Conservation (phyloP, 75 land plant genomes). For the Cunninghamia lanceolata region DNA sequence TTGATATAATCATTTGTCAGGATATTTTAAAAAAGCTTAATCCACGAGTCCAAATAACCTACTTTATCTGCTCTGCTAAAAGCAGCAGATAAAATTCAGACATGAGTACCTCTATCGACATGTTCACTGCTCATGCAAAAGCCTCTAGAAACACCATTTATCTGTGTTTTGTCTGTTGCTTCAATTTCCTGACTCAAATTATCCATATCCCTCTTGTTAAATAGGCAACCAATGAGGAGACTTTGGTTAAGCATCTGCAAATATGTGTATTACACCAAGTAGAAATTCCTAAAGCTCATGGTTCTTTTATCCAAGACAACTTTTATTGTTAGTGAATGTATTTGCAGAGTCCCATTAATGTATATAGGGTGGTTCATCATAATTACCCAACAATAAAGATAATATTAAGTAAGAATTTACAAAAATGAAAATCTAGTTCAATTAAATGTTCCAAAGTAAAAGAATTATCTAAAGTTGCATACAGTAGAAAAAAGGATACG, state of each 20-base stretch:
- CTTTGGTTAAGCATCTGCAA: neutral
- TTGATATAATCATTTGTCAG: neutral
- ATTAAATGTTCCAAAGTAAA: neutral
- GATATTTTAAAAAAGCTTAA: neutral
- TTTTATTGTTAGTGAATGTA: neutral
- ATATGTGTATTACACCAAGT: neutral
- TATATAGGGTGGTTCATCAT: neutral
- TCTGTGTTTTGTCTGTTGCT: neutral
- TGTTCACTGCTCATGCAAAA: neutral
- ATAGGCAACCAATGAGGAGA: neutral
- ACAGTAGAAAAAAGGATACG: slow-evolving; percentile 34
- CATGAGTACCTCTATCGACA: neutral
- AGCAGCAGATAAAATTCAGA: neutral
- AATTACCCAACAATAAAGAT: neutral
- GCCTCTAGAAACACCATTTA: neutral
- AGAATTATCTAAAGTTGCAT: neutral
- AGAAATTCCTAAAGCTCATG: neutral
- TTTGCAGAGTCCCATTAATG: neutral
- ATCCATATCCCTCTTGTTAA: neutral
- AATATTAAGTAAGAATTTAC: neutral
- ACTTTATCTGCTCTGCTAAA: neutral
- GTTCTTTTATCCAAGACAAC: neutral
- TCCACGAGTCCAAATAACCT: neutral
- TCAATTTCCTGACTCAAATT: neutral
- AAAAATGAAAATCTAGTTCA: neutral